phyloP scores from a whole-genome alignment of 116 monocot species.

The Papilionanthe hybrid region DNA sequence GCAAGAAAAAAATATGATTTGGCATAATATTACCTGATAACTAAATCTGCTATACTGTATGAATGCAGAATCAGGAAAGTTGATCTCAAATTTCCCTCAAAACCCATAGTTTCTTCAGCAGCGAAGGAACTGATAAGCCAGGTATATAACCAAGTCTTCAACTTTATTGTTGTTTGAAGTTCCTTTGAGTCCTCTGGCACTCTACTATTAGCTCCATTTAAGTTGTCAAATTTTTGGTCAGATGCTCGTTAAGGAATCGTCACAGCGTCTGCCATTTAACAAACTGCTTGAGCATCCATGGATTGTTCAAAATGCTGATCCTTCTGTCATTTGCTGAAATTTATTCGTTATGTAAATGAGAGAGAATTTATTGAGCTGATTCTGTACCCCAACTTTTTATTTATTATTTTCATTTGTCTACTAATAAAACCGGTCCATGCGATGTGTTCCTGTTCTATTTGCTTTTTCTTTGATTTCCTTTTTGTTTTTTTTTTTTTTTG shows the following conservation, averaged over 20 bases:
- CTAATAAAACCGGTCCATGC: no score
- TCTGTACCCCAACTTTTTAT: no score
- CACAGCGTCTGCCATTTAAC: conserved; percentile 80
- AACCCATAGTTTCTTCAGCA: conserved; percentile 66
- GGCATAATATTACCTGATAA: no score
- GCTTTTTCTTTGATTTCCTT: no score
- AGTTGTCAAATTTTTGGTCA: conserved; percentile 13
- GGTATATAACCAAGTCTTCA: conserved; percentile 27
- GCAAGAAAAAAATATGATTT: no score
- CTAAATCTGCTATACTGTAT: not conserved
- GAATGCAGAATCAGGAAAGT: conserved; percentile 84
- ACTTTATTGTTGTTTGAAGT: no score
- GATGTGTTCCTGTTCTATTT: no score
- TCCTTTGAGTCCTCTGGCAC: no score
- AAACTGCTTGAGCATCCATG: conserved; percentile 94
- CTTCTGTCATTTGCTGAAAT: conserved; percentile 71
- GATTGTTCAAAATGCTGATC: conserved; percentile 94
- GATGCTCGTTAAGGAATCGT: conserved; percentile 91
- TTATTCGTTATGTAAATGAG: not conserved
- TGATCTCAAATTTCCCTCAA: conserved; percentile 81
- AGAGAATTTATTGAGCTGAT: no score
- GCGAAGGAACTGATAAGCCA: conserved; percentile 94
- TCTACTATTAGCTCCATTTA: not conserved
- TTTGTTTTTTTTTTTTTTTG: no score
- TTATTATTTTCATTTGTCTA: no score